Conservation (phyloP, 2,329 filamentous ascomycete genomes). For the Monosporascus sp. region DNA sequence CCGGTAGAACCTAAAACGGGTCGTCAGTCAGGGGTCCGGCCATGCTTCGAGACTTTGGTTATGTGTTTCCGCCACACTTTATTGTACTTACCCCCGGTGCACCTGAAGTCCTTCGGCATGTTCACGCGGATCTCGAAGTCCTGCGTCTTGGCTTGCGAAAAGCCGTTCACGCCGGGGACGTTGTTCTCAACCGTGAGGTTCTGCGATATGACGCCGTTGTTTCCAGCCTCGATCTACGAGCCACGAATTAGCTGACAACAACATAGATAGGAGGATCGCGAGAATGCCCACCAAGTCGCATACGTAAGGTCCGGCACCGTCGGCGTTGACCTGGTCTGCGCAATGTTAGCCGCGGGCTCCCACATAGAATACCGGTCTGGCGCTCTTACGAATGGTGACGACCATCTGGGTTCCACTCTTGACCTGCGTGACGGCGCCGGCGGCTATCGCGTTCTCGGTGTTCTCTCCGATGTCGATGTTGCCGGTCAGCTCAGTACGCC, state of each 20-base stretch:
- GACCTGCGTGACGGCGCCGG: conserved; percentile 43
- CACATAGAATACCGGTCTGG: neutral
- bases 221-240: conserved; percentile 15
- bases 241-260: neutral
- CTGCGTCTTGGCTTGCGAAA: conserved; percentile 50
- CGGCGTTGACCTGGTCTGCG: conserved; percentile 46
- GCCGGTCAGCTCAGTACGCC: conserved; percentile 54
- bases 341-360: conserved; percentile 1
- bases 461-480: conserved; percentile 57
- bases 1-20: conserved; percentile 43
- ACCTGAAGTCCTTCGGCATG: conserved; percentile 45
- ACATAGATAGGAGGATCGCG: neutral
- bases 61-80: too few relatives aligned
- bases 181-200: conserved; percentile 53
- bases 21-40: neutral
- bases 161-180: conserved; percentile 51
- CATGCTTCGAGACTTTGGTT: neutral
- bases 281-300: conserved; percentile 47
- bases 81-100: conserved; percentile 41
- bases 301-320: conserved; percentile 49
- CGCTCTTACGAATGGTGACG: conserved; percentile 36
- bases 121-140: conserved; percentile 52
- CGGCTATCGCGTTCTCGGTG: conserved; percentile 46
- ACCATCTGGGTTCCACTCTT: conserved; percentile 37
- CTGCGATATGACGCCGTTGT: conserved; percentile 38